A percentile compares a stretch with the other conserved stretches of the same genome.
Evolutionary conservation across 768 basidiomycete species (phyloP).

Genomic region (Boletales sp.): DNA sequence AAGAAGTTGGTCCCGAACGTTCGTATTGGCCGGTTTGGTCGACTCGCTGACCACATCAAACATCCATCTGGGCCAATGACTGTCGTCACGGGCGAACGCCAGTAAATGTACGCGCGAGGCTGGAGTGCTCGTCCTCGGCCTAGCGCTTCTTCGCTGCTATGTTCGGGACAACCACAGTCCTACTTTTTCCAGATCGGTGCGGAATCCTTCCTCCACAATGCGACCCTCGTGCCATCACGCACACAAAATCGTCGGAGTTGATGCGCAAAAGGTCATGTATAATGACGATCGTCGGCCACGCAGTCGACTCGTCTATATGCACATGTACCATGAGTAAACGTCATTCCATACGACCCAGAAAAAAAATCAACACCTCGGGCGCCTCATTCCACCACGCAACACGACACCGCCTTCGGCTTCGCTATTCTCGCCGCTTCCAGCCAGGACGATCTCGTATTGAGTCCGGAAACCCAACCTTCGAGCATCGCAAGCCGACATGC

Average conservation of each 20-base stretch:
- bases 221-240: conserved; percentile 77
- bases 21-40: conserved; percentile 31
- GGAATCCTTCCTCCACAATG: conserved; percentile 86
- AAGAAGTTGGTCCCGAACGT: conserved; percentile 4
- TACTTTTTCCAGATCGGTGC: conserved; percentile 73
- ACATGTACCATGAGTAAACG: background rate
- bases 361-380: conserved; percentile 80
- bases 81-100: conserved; percentile 50
- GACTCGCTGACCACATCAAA: conserved; percentile 72
- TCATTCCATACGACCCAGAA: background rate
- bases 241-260: conserved; percentile 73
- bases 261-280: conserved; percentile 94
- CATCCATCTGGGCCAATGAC: conserved; percentile 77
- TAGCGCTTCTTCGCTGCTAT: too few species aligned
- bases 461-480: conserved; percentile 78
- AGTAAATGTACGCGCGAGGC: conserved; percentile 32
- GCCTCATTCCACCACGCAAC: conserved; percentile 90
- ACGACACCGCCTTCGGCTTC: conserved; percentile 53
- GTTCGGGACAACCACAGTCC: too few species aligned
- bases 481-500: conserved; percentile 79
- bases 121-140: conserved; percentile 45
- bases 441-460: conserved; percentile 87
- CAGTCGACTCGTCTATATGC: conserved; percentile 67
- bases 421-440: conserved; percentile 40
- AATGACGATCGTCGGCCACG: conserved; percentile 56